Conservation (phyloP, 495 filamentous ascomycete genomes). For the Xylaria venustula region DNA sequence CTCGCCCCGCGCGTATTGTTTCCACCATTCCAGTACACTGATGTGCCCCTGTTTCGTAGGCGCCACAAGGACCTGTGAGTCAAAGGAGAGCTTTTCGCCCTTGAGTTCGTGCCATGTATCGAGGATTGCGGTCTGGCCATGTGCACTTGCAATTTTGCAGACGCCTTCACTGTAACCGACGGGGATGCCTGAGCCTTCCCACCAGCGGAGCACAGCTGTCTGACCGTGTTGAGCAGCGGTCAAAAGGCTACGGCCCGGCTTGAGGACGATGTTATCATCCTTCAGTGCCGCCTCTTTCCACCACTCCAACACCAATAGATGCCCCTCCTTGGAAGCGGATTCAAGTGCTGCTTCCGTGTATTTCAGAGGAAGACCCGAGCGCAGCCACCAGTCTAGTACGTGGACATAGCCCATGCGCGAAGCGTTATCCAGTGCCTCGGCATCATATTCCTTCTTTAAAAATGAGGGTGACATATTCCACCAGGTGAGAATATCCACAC, state of each 20-base stretch:
- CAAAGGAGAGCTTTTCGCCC: constrained; percentile 80
- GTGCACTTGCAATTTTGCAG: constrained; percentile 75
- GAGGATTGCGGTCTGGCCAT: constrained; percentile 84
- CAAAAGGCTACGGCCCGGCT: constrained; percentile 77
- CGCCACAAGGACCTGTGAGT: constrained; percentile 83
- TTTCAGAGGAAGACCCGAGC: constrained; percentile 73
- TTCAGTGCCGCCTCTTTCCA: constrained; percentile 67
- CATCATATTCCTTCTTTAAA: constrained; percentile 68
- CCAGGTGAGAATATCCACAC: constrained; percentile 81
- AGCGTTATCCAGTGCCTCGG: constrained; percentile 83
- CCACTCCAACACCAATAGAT: constrained; percentile 84
- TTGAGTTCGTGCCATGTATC: constrained; percentile 76
- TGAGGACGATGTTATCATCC: constrained; percentile 49
- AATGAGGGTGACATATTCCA: constrained; percentile 73
- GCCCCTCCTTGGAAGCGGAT: constrained; percentile 77
- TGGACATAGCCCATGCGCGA: constrained; percentile 78
- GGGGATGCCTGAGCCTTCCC: constrained; percentile 73
- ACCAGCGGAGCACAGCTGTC: constrained; percentile 72
- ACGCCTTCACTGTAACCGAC: constrained; percentile 73
- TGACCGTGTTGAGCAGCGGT: constrained; percentile 78
- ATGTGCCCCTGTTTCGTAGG: constrained; percentile 85
- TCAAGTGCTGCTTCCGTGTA: constrained; percentile 87
- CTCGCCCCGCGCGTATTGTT: constrained; percentile 61
- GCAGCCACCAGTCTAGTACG: constrained; percentile 89
- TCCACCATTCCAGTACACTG: constrained; percentile 90